Evolutionary conservation across 805 yeast species (phyloP), one percentile per base, ranked within the genome.

Genomic region (Phaffomyces opuntiae): DNA sequence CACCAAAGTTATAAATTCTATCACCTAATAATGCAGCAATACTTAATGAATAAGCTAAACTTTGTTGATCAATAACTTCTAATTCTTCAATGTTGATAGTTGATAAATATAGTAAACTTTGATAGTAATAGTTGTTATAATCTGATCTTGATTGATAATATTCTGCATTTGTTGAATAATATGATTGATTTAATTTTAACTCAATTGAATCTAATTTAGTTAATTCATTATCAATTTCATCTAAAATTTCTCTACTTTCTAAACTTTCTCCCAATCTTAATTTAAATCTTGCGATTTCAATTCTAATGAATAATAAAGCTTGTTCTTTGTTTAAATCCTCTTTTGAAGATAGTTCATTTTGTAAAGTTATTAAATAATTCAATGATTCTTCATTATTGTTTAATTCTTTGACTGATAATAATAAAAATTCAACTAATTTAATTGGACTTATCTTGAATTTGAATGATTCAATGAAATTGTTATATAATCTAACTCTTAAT

Each of bases 1-100:
- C 99, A 43, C 98, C 98, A 65, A 93, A 93, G 68, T 91, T 93
- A 72, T 88, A 93, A 55, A 91, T 87, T 58, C 78, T 81, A 60
- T 89, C 96, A 41, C 97, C 98, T 55, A 91, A 73, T 49, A 93
- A 69, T 0, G 97, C 98, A 31, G 96, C 81, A 39, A 88, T 73
- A 49, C 91, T 76, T 54, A 91, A 76, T 53, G 91, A 95, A 57
- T 81, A 80, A 2, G 87, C 86, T 43, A 81, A 64, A 46, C 68
- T 69, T 54, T 73, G 74, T 54, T 67, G 71, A 41, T 69, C 73
- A 33, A 60, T 53, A 12, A 49, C 36, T 11, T 70, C 53, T 46
- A 80, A 62, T 37, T 63, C 65, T 27, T 64, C 68, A 21, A 74
- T 53, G 43, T 75, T 74, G 43, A 87, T 70, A 42, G 95, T 83